These are phyloP conservation scores for Kodamaea fungicola DNA, from an alignment of 1,139 yeast genomes.

Conservation along the genomic window DNA sequence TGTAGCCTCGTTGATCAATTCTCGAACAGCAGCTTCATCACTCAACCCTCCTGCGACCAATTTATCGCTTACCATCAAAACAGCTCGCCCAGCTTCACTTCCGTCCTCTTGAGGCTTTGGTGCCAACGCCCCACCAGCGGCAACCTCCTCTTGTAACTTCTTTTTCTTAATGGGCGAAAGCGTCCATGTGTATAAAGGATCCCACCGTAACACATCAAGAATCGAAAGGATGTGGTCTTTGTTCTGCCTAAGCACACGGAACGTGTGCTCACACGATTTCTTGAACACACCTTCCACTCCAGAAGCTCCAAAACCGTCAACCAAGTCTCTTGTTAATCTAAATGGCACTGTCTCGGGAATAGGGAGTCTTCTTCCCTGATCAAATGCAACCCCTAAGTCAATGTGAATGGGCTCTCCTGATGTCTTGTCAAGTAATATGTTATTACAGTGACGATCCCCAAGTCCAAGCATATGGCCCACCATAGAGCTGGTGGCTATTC, in stretches of 20 bases:
- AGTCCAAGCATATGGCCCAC: conserved; percentile 85
- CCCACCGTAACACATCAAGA: conserved; percentile 82
- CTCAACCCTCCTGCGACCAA: conserved; percentile 65
- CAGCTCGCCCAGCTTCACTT: conserved; percentile 78
- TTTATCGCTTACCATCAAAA: conserved; percentile 69
- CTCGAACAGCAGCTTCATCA: conserved; percentile 80
- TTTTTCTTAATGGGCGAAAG: conserved; percentile 66
- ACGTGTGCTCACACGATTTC: conserved; percentile 70
- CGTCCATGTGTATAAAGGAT: conserved; percentile 91
- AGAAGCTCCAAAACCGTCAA: conserved; percentile 87
- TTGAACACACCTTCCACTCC: conserved; percentile 78
- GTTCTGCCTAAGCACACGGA: conserved; percentile 63
- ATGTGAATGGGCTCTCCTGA: conserved; percentile 95
- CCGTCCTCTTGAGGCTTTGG: conserved; percentile 47
- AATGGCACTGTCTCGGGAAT: conserved; percentile 95
- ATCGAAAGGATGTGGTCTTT: conserved; percentile 73
- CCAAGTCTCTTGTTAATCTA: conserved; percentile 81
- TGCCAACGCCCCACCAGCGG: conserved; percentile 14
- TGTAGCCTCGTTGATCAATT: conserved; percentile 74
- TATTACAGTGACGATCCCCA: conserved; percentile 94
- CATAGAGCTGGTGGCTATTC: conserved; percentile 81
- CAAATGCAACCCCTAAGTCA: conserved; percentile 95
- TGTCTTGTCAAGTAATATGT: conserved; percentile 70
- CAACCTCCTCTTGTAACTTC: conserved; percentile 48
- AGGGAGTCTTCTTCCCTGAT: conserved; percentile 78